Evolutionary conservation across 805 yeast species (phyloP).

Genomic region (Candida silvatica): DNA sequence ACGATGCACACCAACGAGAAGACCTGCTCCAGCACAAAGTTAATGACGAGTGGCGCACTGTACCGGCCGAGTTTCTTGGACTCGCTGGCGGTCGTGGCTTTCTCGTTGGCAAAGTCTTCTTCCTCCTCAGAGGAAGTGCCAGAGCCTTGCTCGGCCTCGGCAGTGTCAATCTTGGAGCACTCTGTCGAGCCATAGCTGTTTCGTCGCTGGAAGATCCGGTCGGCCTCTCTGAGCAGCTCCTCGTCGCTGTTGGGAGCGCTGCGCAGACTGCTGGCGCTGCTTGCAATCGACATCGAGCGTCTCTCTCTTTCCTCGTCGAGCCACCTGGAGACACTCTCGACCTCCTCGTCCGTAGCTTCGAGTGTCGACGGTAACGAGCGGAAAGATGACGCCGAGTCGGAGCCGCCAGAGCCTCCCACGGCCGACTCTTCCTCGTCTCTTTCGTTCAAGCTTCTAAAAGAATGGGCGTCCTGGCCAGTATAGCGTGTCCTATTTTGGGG

Average conservation of each 20-base stretch:
- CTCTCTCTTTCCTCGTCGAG: constrained; percentile 28
- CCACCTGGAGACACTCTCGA: constrained; percentile 26
- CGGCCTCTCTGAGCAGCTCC: constrained; percentile 18
- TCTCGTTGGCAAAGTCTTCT: constrained; percentile 26
- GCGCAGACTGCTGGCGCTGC: constrained; percentile 4
- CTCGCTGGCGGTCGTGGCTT: constrained; percentile 20
- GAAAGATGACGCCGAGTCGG: constrained; percentile 24
- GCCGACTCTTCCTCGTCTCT: constrained; percentile 2
- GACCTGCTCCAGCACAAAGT: constrained; percentile 50
- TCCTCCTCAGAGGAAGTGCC: constrained; percentile 8
- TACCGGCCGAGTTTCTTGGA: constrained; percentile 28
- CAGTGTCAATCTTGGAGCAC: constrained; percentile 4
- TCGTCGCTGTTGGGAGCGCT: constrained; percentile 7
- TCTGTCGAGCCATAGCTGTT: constrained; percentile 9
- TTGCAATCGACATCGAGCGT: constrained; percentile 18
- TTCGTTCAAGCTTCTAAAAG: constrained; percentile 4
- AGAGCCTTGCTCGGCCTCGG: constrained; percentile 7
- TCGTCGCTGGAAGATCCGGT: constrained; percentile 15
- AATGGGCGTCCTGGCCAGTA: too few relatives aligned
- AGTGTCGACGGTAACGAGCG: constrained; percentile 29
- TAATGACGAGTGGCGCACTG: constrained; percentile 51
- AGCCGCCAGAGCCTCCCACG: too few relatives aligned
- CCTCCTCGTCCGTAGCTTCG: constrained; percentile 25
- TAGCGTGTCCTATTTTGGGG: too few relatives aligned
- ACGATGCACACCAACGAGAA: constrained; percentile 71